These are phyloP conservation scores for Schizochytrium sp. DNA, from an alignment of 108 stramenopile genomes.

Conservation along the genomic window DNA sequence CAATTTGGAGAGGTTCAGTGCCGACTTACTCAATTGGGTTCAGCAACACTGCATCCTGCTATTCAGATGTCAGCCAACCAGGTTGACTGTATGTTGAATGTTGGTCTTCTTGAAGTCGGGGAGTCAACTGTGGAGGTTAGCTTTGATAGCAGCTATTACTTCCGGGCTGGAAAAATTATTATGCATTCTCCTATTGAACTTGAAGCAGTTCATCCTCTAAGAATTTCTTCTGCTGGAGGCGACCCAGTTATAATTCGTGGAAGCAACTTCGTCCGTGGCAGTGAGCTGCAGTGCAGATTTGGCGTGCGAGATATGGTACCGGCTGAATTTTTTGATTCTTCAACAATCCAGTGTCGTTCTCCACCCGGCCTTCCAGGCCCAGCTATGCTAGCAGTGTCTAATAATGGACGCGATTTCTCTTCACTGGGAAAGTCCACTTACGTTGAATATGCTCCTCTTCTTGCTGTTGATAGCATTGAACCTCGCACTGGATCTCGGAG, in stretches of 20 bases:
- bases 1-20: background rate
- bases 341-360: background rate
- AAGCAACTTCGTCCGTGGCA: background rate
- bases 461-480: background rate
- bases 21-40: background rate
- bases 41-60: background rate
- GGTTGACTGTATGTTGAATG: background rate
- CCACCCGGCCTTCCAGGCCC: background rate
- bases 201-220: background rate
- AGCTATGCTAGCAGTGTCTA: background rate
- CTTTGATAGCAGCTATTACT: background rate
- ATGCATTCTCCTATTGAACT: background rate
- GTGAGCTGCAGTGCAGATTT: background rate
- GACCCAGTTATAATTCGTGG: background rate
- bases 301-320: background rate
- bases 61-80: background rate
- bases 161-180: background rate
- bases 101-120: background rate
- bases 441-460: background rate
- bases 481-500: background rate
- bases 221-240: background rate
- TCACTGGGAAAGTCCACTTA: background rate
- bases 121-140: background rate
- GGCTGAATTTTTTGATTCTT: background rate
- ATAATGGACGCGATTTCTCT: constrained; percentile 18